Evolutionary conservation across 768 basidiomycete species (phyloP).

Genomic region (Asterophora lycoperdoides): DNA sequence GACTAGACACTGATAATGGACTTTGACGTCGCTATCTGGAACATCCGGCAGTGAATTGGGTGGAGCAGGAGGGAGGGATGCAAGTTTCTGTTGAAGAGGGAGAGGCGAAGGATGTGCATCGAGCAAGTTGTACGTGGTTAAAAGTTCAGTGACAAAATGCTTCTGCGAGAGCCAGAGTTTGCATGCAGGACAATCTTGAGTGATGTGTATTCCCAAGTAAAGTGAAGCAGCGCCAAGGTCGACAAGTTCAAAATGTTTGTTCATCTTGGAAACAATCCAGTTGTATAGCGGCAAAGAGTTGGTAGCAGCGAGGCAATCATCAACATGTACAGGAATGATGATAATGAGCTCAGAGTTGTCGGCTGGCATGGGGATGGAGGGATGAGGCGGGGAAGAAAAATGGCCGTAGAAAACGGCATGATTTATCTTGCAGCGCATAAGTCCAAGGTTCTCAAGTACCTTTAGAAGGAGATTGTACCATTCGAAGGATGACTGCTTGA

Average conservation of each 20-base stretch:
- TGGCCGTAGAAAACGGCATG: too few species aligned
- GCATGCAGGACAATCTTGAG: too few species aligned
- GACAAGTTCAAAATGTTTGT: too few species aligned
- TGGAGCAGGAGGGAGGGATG: neutral
- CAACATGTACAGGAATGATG: slow-evolving; percentile 24
- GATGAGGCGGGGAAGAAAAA: slow-evolving; percentile 19
- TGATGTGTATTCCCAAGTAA: too few species aligned
- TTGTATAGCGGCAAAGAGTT: slow-evolving; percentile 16
- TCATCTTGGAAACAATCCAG: slow-evolving; percentile 17
- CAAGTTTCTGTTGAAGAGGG: neutral
- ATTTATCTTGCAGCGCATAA: too few species aligned
- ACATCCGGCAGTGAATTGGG: slow-evolving; percentile 3
- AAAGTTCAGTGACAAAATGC: too few species aligned
- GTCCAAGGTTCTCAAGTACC: too few species aligned
- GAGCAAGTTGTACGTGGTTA: slow-evolving; percentile 12
- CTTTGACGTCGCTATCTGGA: slow-evolving; percentile 1
- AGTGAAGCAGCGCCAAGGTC: too few species aligned
- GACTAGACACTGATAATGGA: slow-evolving; percentile 15
- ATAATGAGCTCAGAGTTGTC: slow-evolving; percentile 14
- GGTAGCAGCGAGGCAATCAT: too few species aligned
- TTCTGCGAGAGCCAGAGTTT: too few species aligned
- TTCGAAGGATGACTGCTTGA: too few species aligned
- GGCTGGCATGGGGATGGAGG: slow-evolving; percentile 12
- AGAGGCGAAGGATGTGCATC: neutral
- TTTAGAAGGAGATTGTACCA: too few species aligned